Evolutionary conservation across 306 rosid genomes (phyloP), one percentile per base, ranked within the genome.

Genomic region (Inga laurina): DNA sequence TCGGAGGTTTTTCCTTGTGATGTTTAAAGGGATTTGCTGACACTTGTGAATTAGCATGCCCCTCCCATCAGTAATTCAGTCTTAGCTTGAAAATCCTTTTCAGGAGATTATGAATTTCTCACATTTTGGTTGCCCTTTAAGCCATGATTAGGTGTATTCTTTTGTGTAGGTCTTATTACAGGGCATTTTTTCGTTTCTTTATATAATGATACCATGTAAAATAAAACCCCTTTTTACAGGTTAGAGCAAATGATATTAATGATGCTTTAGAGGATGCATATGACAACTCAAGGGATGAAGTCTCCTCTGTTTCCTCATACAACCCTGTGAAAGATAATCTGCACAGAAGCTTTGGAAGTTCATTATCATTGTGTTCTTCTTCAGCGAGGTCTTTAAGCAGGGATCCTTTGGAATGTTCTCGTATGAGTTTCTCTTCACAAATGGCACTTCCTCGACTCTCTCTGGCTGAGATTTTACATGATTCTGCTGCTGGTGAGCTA

Each of bases 241-340:
- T 88, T 74, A 97, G 95, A 91, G 99, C 93, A 76, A 94, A 91
- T 79, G 98, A 94, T 82, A 82, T 85, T 19, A 81, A 87, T 87
- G 98, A 90, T 84, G 97, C 90, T 37, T 39, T 83, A 82, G 99
- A 94, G 86, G 99, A 97, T 75, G 99, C 89, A 67, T 92, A 97
- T 87, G 98, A 94, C 72, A 94, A 98, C 93, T 90, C 98, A 45
- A 94, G 89, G 84, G 99, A 97, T 85, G 99, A 97, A 81, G 81
- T 90, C 75, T 94, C 97, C 32, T 97, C 99, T 30, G 97, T 97
- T 82, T 94, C 99, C 24, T 97, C 99, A 10, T 97, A 89, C 91
- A 97, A 87, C 62, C 97, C 94, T 45, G 79, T 81, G 85, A 96
- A 85, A 89, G 98, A 90, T 74, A 85, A 83, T 76, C 41, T 93